phyloP scores from a whole-genome alignment of 192 early-diverging fungal genomes.

The Cladochytrium replicatum region DNA sequence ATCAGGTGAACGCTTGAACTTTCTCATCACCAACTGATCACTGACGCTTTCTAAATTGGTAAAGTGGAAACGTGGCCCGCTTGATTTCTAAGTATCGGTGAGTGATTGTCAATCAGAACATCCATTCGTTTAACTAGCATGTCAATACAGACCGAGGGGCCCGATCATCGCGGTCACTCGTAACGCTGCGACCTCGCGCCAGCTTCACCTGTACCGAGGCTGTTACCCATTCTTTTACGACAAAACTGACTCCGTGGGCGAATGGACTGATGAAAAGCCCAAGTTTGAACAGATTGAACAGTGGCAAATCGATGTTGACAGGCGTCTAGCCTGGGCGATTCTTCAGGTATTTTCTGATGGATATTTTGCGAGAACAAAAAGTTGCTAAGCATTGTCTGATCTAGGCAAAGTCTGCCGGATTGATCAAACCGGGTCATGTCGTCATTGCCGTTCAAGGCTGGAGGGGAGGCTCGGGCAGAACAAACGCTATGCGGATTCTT shows the following conservation, averaged over 20 bases:
- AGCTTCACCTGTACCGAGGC: neutral
- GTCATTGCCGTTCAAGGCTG: neutral
- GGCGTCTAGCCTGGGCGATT: neutral
- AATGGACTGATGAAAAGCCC: neutral
- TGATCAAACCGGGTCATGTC: neutral
- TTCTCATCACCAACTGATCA: too few species aligned
- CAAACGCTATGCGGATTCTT: neutral
- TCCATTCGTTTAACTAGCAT: slow-evolving; percentile 67
- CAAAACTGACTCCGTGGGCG: neutral
- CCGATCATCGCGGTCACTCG: neutral
- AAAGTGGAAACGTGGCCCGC: slow-evolving; percentile 66
- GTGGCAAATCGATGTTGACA: neutral
- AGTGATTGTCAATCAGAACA: slow-evolving; percentile 56
- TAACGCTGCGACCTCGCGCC: neutral
- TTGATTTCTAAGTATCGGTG: slow-evolving; percentile 78
- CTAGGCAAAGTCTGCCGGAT: neutral
- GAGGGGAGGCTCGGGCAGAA: neutral
- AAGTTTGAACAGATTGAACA: neutral
- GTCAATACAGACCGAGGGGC: slow-evolving; percentile 47
- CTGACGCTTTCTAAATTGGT: too few species aligned
- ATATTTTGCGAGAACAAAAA: neutral
- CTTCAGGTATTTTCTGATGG: neutral
- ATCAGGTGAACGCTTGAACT: too few species aligned
- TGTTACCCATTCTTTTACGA: slow-evolving; percentile 47
- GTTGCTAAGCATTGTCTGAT: neutral